Base-by-base conservation (phyloP, 257 asterid species). In the Rhazya stricta region DNA sequence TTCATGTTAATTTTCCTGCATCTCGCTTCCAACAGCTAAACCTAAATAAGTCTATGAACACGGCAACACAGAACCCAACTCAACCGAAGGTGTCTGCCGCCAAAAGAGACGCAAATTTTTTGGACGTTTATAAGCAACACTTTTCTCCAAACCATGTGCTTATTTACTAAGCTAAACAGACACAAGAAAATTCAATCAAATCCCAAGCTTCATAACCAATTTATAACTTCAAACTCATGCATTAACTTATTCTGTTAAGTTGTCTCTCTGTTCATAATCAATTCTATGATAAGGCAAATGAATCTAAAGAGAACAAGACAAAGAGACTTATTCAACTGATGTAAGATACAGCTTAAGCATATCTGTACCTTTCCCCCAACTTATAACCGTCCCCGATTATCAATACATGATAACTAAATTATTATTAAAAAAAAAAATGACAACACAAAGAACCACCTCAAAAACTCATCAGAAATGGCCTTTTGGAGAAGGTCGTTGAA, bases 381-480 rank as follows among this genome's bases (percentile, higher is more conserved):
- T 3, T 30, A 61, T 6, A 39, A 9, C 13, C 4, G 9, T 5
- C 27, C 65, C 36, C 12, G 27, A 57, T 25, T 25, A 57, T 37
- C 45, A 34, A 8, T 8, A 19, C 27, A 34, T 2, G 3, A 7
- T 36, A 34, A 34, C 43, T 6, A 32, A 18, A 25, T 63, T 5
- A 63, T 63, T 34, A 63, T n/a, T n/a, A n/a, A n/a, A 25, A 4
- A 34, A 23, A 25, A 2, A 27, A 51, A 37, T 4, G 5, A 10
- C 15, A 48, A 34, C 2, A 53, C 6, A 69, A 57, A 6, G 19
- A 30, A 39, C 1, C 13, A 84, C 58, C 99, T 90, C 79, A 89
- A 81, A 78, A 89, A 92, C 69, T 95, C 98, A 6, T 95, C 99
- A 67, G 96, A 85, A 54, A 95, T 89, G 54, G 97, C 94, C 79